Percentiles rank a stretch among this genome's conserved stretches.
Evolutionary conservation across 2,329 filamentous ascomycete species (phyloP).

Genomic region (Zymoseptoria passerinii): DNA sequence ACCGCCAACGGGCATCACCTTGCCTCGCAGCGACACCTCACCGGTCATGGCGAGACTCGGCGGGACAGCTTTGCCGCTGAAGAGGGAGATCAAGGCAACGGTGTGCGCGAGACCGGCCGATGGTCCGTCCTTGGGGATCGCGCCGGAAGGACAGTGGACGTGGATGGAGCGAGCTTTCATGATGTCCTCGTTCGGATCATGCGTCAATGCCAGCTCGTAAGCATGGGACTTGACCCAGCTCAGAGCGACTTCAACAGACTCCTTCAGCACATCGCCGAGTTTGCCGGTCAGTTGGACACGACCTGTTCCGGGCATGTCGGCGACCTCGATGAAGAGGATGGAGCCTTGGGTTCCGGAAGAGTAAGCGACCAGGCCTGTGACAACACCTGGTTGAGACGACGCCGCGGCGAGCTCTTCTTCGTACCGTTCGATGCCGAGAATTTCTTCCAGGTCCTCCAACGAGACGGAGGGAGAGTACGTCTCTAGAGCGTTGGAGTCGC

Average conservation of each 20-base stretch:
- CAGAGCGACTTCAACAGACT: constrained; percentile 90
- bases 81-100: constrained; percentile 83
- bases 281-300: constrained; percentile 93
- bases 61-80: constrained; percentile 76
- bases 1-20: constrained; percentile 87
- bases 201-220: constrained; percentile 76
- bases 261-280: constrained; percentile 91
- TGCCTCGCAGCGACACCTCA: constrained; percentile 70
- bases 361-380: constrained; percentile 94
- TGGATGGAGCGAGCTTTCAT: constrained; percentile 94
- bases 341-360: constrained; percentile 85
- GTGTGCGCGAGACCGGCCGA: constrained; percentile 87
- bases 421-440: constrained; percentile 86
- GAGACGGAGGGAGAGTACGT: constrained; percentile 65
- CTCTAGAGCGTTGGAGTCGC: constrained; percentile 58
- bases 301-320: constrained; percentile 90
- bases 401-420: constrained; percentile 94
- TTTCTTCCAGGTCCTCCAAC: constrained; percentile 75
- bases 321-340: constrained; percentile 96
- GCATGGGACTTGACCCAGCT: constrained; percentile 97
- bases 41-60: constrained; percentile 93
- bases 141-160: constrained; percentile 89
- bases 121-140: constrained; percentile 86
- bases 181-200: constrained; percentile 76
- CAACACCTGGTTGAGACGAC: constrained; percentile 71